These are phyloP conservation scores for Barnettozyma hawaiiensis DNA, from an alignment of 1,139 yeast genomes.

Conservation along the genomic window DNA sequence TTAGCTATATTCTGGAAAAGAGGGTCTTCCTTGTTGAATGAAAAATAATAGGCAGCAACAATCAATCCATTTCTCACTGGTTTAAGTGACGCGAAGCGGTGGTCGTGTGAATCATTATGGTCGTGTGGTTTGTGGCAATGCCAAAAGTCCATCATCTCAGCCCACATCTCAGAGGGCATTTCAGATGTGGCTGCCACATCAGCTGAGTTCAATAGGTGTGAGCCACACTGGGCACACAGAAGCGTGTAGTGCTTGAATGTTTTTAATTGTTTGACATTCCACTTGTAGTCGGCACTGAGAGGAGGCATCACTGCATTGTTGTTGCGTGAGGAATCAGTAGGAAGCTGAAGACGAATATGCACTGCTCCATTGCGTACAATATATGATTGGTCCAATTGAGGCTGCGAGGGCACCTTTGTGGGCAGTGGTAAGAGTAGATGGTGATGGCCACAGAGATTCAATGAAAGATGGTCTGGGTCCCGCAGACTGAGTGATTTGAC, in stretches of 20 bases:
- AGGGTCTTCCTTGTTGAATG: conserved; percentile 33
- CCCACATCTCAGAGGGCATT: conserved; percentile 92
- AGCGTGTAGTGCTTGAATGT: conserved; percentile 19
- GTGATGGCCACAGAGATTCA: background rate
- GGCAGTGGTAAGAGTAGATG: background rate
- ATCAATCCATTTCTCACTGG: conserved; percentile 44
- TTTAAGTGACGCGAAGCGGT: conserved; percentile 31
- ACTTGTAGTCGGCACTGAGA: conserved; percentile 17
- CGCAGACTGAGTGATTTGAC: background rate
- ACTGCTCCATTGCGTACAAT: background rate
- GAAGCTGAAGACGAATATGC: conserved; percentile 3
- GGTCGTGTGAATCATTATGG: conserved; percentile 15
- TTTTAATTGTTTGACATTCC: conserved; percentile 23
- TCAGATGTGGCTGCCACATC: conserved; percentile 40
- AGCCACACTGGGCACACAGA: conserved; percentile 33
- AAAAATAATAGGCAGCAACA: conserved; percentile 55
- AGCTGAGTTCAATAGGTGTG: conserved; percentile 29
- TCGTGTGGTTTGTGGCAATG: conserved; percentile 85
- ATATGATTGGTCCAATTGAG: background rate
- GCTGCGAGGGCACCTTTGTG: background rate
- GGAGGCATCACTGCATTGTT: background rate
- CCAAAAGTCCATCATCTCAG: conserved; percentile 96
- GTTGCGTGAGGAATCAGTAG: background rate
- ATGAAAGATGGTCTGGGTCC: background rate
- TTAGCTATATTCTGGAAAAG: conserved; percentile 5